Evolutionary conservation across 208 protist species (phyloP).

Genomic region (Trypanosomatidae sp.): DNA sequence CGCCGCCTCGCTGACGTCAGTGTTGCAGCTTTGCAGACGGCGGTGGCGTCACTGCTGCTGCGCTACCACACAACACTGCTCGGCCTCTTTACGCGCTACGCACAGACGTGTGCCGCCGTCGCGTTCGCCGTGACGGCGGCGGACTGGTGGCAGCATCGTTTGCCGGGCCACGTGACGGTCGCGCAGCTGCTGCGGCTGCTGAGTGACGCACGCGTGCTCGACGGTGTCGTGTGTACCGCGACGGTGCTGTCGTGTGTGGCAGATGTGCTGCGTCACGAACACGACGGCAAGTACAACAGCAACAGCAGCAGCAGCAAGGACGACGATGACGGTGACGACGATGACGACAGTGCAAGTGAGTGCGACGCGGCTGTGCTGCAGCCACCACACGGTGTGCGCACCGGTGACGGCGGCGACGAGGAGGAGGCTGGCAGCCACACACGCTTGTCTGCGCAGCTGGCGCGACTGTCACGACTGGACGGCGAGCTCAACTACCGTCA

Average conservation of each 20-base stretch:
- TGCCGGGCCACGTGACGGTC: conserved; percentile 39
- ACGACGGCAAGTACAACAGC: not conserved
- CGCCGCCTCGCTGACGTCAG: conserved; percentile 15
- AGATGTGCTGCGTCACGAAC: conserved; percentile 16
- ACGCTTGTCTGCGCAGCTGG: too few relatives aligned
- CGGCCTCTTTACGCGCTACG: too few relatives aligned
- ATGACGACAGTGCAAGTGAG: not conserved
- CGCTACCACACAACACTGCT: conserved; percentile 61
- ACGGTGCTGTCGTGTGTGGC: conserved; percentile 36
- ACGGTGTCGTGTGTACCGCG: conserved; percentile 22
- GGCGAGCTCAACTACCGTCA: conserved; percentile 66
- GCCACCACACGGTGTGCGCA: too few relatives aligned
- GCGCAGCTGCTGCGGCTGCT: conserved; percentile 58
- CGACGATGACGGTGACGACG: not conserved
- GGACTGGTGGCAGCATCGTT: conserved; percentile 66
- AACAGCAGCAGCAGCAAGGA: conserved; percentile 1
- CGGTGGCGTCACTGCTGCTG: conserved; percentile 35
- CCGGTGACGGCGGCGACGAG: too few relatives aligned
- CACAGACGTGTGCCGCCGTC: too few relatives aligned
- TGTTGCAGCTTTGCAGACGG: conserved; percentile 6
- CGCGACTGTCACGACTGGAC: too few relatives aligned
- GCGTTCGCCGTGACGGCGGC: conserved; percentile 33
- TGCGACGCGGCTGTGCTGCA: too few relatives aligned
- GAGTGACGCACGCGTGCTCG: conserved; percentile 35
- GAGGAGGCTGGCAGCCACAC: too few relatives aligned